Percentiles rank a stretch among this genome's conserved stretches.
phyloP scores from a whole-genome alignment of 345 rosid genomes.

The Pugionium dolabratum region DNA sequence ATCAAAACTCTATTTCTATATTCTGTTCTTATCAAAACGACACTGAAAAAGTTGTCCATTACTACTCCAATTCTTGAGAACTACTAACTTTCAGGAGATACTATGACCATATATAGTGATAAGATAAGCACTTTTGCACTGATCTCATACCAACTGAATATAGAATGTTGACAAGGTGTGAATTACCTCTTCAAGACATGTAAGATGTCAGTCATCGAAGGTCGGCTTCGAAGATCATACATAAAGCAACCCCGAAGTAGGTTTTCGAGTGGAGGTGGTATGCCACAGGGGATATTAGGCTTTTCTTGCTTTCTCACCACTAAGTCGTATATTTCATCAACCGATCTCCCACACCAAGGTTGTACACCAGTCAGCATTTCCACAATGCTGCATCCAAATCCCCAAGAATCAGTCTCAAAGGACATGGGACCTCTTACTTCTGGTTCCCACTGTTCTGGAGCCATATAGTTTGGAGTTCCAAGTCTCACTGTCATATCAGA shows the following conservation, averaged over 20 bases:
- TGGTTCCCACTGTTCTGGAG: constrained; percentile 98
- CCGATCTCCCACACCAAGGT: constrained; percentile 77
- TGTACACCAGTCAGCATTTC: constrained; percentile 91
- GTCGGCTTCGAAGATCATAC: constrained; percentile 84
- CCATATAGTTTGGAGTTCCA: constrained; percentile 96
- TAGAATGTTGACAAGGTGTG: background rate
- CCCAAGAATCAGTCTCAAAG: constrained; percentile 94
- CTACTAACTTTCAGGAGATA: background rate
- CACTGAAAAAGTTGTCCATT: background rate
- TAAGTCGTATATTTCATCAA: constrained; percentile 58
- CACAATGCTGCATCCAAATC: constrained; percentile 83
- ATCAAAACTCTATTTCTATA: no score
- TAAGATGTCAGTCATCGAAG: constrained; percentile 78
- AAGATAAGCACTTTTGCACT: background rate
- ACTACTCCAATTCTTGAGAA: background rate
- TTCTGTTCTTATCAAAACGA: no score
- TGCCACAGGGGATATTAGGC: constrained; percentile 61
- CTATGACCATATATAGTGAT: constrained; percentile 1
- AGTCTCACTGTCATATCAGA: constrained; percentile 65
- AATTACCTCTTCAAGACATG: constrained; percentile 64
- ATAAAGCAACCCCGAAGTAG: constrained; percentile 85
- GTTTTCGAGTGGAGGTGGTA: constrained; percentile 72
- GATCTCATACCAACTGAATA: constrained; percentile 6
- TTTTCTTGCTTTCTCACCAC: constrained; percentile 81
- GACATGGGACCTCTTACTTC: constrained; percentile 84